A percentile compares a stretch with the other conserved stretches of the same genome.
Evolutionary conservation across 2,329 filamentous ascomycete species (phyloP).

Genomic region (Torrubiella hemipterigena): DNA sequence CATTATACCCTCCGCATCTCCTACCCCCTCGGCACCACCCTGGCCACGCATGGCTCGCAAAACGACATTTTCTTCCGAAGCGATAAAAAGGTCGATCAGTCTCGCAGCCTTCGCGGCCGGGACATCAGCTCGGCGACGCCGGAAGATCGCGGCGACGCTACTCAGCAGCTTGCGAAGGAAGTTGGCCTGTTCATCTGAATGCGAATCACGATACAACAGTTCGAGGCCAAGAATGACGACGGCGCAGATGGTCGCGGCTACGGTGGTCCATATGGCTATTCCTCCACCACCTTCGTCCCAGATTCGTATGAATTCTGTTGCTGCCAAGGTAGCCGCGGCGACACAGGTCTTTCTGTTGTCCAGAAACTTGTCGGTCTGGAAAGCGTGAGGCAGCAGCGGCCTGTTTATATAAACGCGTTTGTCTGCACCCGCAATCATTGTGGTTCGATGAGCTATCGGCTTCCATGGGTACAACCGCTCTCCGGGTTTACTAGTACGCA

Average conservation of each 20-base stretch:
- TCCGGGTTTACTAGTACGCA: too few species aligned
- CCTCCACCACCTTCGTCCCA: conserved; percentile 7
- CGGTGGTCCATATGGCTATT: conserved; percentile 14
- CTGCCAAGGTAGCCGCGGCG: conserved; percentile 21
- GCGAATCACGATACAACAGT: conserved; percentile 6
- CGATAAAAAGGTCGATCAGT: conserved; percentile 11
- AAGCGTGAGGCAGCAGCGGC: conserved; percentile 19
- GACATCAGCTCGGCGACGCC: conserved; percentile 8
- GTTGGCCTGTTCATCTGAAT: conserved; percentile 7
- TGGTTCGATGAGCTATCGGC: conserved; percentile 18
- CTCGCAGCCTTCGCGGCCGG: conserved; percentile 11
- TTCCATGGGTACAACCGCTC: conserved; percentile 14
- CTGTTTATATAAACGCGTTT: conserved; percentile 28
- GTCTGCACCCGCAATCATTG: conserved; percentile 24
- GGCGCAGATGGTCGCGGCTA: conserved; percentile 15
- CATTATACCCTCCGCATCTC: too few species aligned
- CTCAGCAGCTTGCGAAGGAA: conserved; percentile 5
- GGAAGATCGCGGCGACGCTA: conserved; percentile 6
- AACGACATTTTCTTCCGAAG: conserved; percentile 10
- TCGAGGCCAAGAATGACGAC: conserved; percentile 13
- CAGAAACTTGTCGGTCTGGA: conserved; percentile 15
- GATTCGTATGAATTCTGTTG: conserved; percentile 13
- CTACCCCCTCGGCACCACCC: too few species aligned
- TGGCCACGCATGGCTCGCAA: too few species aligned
- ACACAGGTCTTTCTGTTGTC: conserved; percentile 20